phyloP scores from a whole-genome alignment of 2,329 filamentous ascomycete species.

The Ophiocordyceps camponoti-rufipedis region DNA sequence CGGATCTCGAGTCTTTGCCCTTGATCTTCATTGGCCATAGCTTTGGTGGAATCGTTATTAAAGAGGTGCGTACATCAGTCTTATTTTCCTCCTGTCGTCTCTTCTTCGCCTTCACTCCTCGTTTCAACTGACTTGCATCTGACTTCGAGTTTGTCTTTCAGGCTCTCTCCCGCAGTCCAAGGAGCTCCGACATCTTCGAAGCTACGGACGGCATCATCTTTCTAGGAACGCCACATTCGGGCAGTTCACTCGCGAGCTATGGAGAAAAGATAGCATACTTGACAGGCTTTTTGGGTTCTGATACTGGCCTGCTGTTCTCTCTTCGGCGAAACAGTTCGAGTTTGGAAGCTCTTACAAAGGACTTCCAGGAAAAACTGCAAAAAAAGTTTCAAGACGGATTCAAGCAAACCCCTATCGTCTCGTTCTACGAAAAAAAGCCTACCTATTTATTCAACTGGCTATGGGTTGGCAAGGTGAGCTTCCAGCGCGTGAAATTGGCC shows the following conservation, averaged over 20 bases:
- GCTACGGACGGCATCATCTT: conserved; percentile 5
- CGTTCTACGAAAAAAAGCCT: conserved; percentile 6
- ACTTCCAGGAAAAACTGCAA: too few relatives aligned
- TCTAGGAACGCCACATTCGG: conserved; percentile 5
- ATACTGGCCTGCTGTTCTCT: conserved; percentile 2
- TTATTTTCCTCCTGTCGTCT: too few relatives aligned
- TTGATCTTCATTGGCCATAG: conserved; percentile 8
- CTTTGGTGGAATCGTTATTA: conserved; percentile 7
- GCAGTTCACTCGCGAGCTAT: conserved; percentile 2
- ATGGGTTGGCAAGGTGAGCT: conserved; percentile 4
- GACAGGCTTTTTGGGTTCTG: conserved; percentile 4
- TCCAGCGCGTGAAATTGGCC: not conserved
- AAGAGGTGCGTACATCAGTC: conserved; percentile 2
- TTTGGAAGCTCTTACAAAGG: too few relatives aligned
- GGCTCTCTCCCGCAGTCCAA: too few relatives aligned
- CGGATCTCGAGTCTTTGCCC: conserved; percentile 4
- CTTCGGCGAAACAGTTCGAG: conserved; percentile 2
- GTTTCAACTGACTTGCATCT: too few relatives aligned
- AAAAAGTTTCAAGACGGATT: too few relatives aligned
- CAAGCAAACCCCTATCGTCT: too few relatives aligned
- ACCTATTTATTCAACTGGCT: conserved; percentile 2
- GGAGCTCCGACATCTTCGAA: conserved; percentile 4
- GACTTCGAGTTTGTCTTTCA: too few relatives aligned
- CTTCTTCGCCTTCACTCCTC: too few relatives aligned
- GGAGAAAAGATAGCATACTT: conserved; percentile 1